These are phyloP conservation scores for Escovopsis sp. DNA, from an alignment of 2,329 filamentous ascomycete genomes.

Conservation along the genomic window DNA sequence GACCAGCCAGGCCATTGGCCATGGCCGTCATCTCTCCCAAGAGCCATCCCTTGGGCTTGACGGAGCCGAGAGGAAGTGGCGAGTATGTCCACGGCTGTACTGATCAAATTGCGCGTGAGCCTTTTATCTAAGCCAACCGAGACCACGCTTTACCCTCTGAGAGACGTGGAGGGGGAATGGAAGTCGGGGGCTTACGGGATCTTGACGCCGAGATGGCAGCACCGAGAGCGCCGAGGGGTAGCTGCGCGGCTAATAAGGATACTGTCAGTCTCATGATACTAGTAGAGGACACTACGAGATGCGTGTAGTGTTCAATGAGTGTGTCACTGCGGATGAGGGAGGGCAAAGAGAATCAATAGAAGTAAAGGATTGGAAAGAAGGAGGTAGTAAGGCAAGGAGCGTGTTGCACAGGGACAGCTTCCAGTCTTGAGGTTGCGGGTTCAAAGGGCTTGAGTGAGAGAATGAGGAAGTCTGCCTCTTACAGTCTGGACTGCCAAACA, in stretches of 20 bases:
- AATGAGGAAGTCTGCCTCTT: not conserved
- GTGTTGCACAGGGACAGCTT: too few species aligned
- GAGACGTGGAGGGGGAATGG: not conserved
- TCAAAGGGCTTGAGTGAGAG: not conserved
- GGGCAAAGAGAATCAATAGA: not conserved
- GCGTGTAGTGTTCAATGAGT: not conserved
- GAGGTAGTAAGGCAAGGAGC: too few species aligned
- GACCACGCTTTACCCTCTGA: not conserved
- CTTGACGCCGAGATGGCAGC: not conserved
- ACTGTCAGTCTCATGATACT: not conserved
- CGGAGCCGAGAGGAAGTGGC: slow-evolving; percentile 30
- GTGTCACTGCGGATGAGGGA: not conserved
- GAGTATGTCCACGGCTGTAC: slow-evolving; percentile 10
- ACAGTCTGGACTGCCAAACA: too few species aligned
- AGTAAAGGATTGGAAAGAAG: not conserved
- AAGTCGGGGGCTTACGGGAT: slow-evolving; percentile 3
- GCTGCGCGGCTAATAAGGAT: slow-evolving; percentile 3
- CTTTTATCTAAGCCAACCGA: not conserved
- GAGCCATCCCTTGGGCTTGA: slow-evolving; percentile 38
- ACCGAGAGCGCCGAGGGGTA: slow-evolving; percentile 2
- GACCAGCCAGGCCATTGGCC: slow-evolving; percentile 37
- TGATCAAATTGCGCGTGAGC: not conserved
- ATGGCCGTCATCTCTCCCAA: slow-evolving; percentile 32
- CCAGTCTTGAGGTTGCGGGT: too few species aligned
- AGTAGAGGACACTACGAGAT: not conserved